phyloP scores from a whole-genome alignment of 495 filamentous ascomycete genomes.

The Lasiosphaeris hirsuta region DNA sequence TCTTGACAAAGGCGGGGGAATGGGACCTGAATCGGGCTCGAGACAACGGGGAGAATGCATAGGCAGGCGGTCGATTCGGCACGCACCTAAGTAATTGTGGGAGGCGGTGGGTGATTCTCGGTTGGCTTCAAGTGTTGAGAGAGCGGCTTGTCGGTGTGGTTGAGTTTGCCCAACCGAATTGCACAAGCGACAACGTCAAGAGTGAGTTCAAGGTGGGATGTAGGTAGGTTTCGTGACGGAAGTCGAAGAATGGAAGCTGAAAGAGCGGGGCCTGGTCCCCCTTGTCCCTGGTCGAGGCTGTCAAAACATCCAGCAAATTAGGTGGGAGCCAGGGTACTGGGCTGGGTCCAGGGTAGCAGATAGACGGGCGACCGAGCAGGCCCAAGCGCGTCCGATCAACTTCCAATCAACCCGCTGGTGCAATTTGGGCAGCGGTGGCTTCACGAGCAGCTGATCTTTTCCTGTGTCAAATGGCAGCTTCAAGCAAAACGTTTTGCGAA shows the following conservation, averaged over 20 bases:
- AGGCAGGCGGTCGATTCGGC: too few species aligned
- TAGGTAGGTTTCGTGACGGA: slow-evolving; percentile 5
- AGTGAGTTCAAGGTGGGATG: not conserved
- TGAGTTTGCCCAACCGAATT: not conserved
- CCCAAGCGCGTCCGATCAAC: not conserved
- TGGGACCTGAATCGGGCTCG: too few species aligned
- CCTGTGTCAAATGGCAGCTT: not conserved
- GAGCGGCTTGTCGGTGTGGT: too few species aligned
- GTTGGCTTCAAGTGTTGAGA: too few species aligned
- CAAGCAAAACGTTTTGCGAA: too few species aligned
- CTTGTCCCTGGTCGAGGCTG: not conserved
- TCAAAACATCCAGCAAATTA: slow-evolving; percentile 3
- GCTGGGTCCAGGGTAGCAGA: not conserved
- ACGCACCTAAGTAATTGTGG: too few species aligned
- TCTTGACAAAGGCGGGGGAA: too few species aligned
- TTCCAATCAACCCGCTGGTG: not conserved
- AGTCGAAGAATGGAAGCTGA: not conserved
- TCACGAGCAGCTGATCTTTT: slow-evolving; percentile 9
- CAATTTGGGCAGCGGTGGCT: slow-evolving; percentile 2
- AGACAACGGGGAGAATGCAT: too few species aligned
- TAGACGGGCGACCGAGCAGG: not conserved
- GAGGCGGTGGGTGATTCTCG: too few species aligned
- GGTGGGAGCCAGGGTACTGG: not conserved
- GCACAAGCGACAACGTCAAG: not conserved
- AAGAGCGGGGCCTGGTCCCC: slow-evolving; percentile 9